Conservation (phyloP, 108 stramenopile species). For the Pseudonitzschia multistriata region DNA sequence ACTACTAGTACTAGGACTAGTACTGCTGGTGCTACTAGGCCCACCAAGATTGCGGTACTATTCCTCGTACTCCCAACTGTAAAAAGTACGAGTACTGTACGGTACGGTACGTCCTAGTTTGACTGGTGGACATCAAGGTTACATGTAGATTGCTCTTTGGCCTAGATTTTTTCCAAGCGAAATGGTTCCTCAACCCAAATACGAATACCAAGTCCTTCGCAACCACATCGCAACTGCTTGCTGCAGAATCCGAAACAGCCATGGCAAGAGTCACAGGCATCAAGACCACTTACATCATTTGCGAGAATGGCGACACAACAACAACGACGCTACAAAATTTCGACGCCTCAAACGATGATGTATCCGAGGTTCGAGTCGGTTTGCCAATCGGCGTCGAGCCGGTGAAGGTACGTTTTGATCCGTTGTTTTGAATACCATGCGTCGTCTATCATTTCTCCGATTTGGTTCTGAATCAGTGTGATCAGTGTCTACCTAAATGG, state of each 20-base stretch:
- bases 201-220: background rate
- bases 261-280: background rate
- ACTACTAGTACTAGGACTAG: no score
- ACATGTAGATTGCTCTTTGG: no score
- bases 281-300: background rate
- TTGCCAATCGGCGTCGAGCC: slow-evolving; percentile 1
- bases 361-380: slow-evolving; percentile 6
- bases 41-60: no score
- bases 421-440: background rate
- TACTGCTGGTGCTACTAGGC: no score
- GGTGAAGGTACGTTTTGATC: background rate
- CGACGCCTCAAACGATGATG: background rate
- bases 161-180: no score
- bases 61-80: no score
- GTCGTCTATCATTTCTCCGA: background rate
- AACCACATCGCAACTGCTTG: background rate
- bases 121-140: no score
- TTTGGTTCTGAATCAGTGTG: background rate
- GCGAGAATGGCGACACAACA: background rate
- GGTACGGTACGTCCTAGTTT: no score
- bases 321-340: background rate
- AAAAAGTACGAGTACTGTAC: no score
- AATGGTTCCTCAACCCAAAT: no score
- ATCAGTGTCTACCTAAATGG: no score
- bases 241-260: background rate